phyloP scores from a whole-genome alignment of 176 grass and related monocot species.

The Oryza meyeriana region DNA sequence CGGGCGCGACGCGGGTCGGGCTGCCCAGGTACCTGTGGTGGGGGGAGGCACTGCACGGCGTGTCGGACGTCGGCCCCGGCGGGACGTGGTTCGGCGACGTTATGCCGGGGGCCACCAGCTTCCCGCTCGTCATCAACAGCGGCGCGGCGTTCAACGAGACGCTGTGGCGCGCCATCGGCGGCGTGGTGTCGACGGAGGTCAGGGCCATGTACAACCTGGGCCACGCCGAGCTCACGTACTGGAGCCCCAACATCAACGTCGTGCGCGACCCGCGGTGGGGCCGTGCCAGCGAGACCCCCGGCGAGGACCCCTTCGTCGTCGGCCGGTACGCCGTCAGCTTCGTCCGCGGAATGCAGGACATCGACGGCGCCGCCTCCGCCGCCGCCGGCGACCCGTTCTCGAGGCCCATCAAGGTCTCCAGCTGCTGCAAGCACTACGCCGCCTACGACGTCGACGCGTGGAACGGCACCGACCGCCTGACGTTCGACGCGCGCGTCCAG shows the following conservation, averaged over 20 bases:
- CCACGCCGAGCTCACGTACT: constrained; percentile 60
- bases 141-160: constrained; percentile 51
- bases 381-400: constrained; percentile 16
- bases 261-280: constrained; percentile 74
- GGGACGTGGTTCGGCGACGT: constrained; percentile 53
- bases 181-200: constrained; percentile 41
- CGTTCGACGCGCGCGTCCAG: constrained; percentile 53
- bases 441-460: constrained; percentile 64
- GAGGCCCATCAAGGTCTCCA: constrained; percentile 61
- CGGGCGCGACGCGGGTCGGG: constrained; percentile 31
- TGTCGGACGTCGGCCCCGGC: constrained; percentile 30
- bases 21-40: constrained; percentile 53
- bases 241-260: constrained; percentile 78
- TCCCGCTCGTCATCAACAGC: constrained; percentile 53
- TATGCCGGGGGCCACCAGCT: constrained; percentile 59
- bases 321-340: constrained; percentile 52
- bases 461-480: constrained; percentile 32
- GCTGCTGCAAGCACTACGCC: constrained; percentile 80
- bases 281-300: constrained; percentile 57
- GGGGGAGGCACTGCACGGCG: constrained; percentile 69
- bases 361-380: neutral
- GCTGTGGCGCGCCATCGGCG: constrained; percentile 48
- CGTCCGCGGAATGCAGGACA: constrained; percentile 60
- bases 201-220: constrained; percentile 79
- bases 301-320: constrained; percentile 63